A percentile compares a stretch with the other conserved stretches of the same genome.
These are phyloP conservation scores for Rhizopogon roseolus DNA, from an alignment of 768 basidiomycete genomes.

Conservation along the genomic window DNA sequence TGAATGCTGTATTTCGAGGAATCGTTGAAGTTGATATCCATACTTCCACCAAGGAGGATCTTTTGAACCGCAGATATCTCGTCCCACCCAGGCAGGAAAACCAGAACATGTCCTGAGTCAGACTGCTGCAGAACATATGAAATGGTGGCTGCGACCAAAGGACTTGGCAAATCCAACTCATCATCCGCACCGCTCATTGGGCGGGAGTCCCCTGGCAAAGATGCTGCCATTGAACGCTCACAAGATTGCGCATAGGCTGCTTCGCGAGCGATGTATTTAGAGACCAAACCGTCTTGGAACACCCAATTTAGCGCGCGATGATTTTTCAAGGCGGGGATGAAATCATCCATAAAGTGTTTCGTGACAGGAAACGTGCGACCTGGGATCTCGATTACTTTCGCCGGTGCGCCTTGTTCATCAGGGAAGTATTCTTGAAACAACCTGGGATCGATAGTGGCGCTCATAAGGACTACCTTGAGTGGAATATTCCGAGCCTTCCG, in stretches of 20 bases:
- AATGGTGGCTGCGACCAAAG: slow-evolving; percentile 78
- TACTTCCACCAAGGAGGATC: slow-evolving; percentile 43
- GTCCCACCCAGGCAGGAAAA: slow-evolving; percentile 92
- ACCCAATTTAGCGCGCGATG: slow-evolving; percentile 52
- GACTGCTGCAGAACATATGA: slow-evolving; percentile 70
- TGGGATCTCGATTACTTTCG: slow-evolving; percentile 76
- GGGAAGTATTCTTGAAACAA: slow-evolving; percentile 89
- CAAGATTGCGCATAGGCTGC: slow-evolving; percentile 12
- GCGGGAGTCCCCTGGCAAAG: slow-evolving; percentile 27
- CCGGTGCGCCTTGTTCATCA: slow-evolving; percentile 51
- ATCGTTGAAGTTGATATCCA: slow-evolving; percentile 62
- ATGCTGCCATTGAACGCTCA: slow-evolving; percentile 1
- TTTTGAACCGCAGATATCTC: slow-evolving; percentile 76
- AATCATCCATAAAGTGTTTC: slow-evolving; percentile 78
- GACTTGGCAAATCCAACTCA: slow-evolving; percentile 74
- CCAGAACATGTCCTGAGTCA: slow-evolving; percentile 81
- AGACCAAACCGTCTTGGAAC: slow-evolving; percentile 62
- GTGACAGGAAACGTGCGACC: slow-evolving; percentile 89
- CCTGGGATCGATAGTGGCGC: slow-evolving; percentile 88
- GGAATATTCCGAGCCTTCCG: slow-evolving; percentile 65
- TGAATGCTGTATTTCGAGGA: slow-evolving; percentile 61
- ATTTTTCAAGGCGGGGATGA: slow-evolving; percentile 45
- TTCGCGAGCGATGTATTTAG: slow-evolving; percentile 70
- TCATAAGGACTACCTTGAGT: slow-evolving; percentile 90
- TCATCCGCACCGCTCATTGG: slow-evolving; percentile 24